Evolutionary conservation across 139 green algal genomes (phyloP).

Genomic region (Coelastrella sp.): DNA sequence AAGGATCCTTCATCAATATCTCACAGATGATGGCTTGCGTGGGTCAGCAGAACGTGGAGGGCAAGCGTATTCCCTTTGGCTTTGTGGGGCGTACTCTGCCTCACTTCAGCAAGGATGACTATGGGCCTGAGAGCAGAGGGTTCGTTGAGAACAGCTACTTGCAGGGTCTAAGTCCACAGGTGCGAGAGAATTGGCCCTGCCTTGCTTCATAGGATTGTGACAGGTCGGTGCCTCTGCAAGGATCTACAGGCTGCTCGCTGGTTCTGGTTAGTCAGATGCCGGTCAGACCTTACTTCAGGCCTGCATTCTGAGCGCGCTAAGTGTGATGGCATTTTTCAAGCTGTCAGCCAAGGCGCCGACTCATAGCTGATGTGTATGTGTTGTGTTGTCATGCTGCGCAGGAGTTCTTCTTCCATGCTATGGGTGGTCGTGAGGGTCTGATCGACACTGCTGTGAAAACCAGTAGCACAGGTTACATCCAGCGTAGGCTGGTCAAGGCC

Average conservation of each 20-base stretch:
- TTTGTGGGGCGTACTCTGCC: conserved; percentile 92
- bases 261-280: too few species aligned
- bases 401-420: conserved; percentile 99
- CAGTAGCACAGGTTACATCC: conserved; percentile 90
- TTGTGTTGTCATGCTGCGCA: conserved; percentile 48
- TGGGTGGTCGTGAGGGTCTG: conserved; percentile 98
- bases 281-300: too few species aligned
- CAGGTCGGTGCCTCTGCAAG: too few species aligned
- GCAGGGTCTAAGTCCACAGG: conserved; percentile 92
- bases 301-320: too few species aligned
- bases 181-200: neutral
- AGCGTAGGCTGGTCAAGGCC: conserved; percentile 96
- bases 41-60: conserved; percentile 99
- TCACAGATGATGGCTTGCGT: conserved; percentile 99
- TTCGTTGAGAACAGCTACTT: conserved; percentile 99
- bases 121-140: conserved; percentile 94
- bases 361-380: neutral
- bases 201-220: neutral
- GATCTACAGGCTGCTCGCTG: too few species aligned
- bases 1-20: conserved; percentile 99
- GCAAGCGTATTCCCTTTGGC: conserved; percentile 98
- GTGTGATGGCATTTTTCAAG: too few species aligned
- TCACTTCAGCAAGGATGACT: conserved; percentile 97
- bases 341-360: too few species aligned
- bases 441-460: conserved; percentile 99